Evolutionary conservation across 2,329 filamentous ascomycete species (phyloP).

Genomic region (Colletotrichum sublineola): DNA sequence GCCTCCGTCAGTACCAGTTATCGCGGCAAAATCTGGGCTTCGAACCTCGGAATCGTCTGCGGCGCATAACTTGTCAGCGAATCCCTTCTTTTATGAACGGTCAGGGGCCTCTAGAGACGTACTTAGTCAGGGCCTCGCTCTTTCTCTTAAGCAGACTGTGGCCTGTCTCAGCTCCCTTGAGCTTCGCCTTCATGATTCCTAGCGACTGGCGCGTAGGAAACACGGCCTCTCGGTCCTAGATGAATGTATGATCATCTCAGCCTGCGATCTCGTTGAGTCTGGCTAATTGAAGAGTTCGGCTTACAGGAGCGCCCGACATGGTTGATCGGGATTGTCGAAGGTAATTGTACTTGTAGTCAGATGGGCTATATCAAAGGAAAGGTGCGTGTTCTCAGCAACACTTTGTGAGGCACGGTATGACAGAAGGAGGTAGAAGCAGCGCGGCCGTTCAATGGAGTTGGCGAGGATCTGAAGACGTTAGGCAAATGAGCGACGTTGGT

Average conservation of each 20-base stretch:
- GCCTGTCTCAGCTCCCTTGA: conserved; percentile 92
- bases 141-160: conserved; percentile 97
- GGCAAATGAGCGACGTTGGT: background rate
- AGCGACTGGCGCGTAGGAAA: conserved; percentile 98
- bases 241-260: conserved; percentile 12
- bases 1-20: conserved; percentile 2
- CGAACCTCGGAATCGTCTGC: conserved; percentile 89
- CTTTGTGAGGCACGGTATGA: background rate
- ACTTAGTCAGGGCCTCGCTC: conserved; percentile 98
- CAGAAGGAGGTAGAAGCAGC: background rate
- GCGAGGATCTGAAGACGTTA: conserved; percentile 16
- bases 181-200: conserved; percentile 96
- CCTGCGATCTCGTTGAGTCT: background rate
- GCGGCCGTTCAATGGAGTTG: background rate
- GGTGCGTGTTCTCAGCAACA: background rate
- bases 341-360: background rate
- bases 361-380: background rate
- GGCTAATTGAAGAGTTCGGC: conserved; percentile 34
- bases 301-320: conserved; percentile 58
- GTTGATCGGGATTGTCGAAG: background rate
- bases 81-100: background rate
- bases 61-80: conserved; percentile 13
- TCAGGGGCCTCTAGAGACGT: conserved; percentile 50
- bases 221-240: conserved; percentile 91
- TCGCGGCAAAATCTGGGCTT: conserved; percentile 1